Conservation (phyloP, 2,329 filamentous ascomycete genomes). For the Aspergillus fijiensis region DNA sequence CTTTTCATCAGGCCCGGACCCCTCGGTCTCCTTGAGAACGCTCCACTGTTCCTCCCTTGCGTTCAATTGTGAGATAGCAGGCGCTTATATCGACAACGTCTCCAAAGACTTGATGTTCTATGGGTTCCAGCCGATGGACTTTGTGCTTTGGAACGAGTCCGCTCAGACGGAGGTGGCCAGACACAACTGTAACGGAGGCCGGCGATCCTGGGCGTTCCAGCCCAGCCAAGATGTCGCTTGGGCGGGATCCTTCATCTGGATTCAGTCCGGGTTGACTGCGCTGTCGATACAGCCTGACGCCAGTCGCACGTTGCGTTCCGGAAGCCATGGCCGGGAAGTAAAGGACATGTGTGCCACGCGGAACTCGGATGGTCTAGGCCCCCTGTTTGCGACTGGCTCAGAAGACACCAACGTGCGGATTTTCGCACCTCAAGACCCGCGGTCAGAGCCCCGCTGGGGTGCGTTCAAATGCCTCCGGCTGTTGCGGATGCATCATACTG, state of each 20-base stretch:
- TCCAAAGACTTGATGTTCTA: constrained; percentile 65
- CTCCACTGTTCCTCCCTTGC: constrained; percentile 69
- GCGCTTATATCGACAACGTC: constrained; percentile 58
- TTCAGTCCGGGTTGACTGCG: constrained; percentile 62
- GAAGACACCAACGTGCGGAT: constrained; percentile 76
- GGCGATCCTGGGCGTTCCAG: constrained; percentile 70
- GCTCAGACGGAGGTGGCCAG: constrained; percentile 66
- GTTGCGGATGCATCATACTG: constrained; percentile 75
- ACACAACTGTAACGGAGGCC: constrained; percentile 80
- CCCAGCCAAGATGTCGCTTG: constrained; percentile 24
- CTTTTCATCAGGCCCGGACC: constrained; percentile 25
- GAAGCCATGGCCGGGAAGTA: constrained; percentile 85
- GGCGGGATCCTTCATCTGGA: constrained; percentile 68
- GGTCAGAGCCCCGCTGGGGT: constrained; percentile 20
- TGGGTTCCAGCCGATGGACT: constrained; percentile 77
- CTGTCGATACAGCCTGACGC: constrained; percentile 40
- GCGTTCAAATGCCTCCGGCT: constrained; percentile 58
- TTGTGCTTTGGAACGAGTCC: constrained; percentile 79
- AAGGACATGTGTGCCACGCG: constrained; percentile 58
- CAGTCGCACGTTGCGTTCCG: constrained; percentile 58
- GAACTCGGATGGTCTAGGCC: constrained; percentile 9
- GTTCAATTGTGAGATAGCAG: constrained; percentile 74
- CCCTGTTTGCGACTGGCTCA: constrained; percentile 64
- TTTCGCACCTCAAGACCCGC: constrained; percentile 40
- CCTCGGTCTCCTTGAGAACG: constrained; percentile 43